Base-by-base conservation (phyloP, 2,329 filamentous ascomycete species). In the Metarhizium brunneum region DNA sequence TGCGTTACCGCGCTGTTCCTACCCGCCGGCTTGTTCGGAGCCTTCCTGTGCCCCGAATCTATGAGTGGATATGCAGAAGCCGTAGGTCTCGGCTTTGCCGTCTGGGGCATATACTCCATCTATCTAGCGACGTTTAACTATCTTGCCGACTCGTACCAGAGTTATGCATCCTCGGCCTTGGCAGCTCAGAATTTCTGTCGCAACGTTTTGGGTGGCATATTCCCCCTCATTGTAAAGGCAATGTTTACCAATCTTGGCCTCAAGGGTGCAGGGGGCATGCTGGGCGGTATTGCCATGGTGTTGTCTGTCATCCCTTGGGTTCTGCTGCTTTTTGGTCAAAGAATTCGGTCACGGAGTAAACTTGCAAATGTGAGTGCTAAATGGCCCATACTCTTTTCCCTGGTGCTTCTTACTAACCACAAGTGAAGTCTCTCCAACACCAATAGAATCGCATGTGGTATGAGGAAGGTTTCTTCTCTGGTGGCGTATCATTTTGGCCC, bases 101-200 rank as follows among this genome's bases (percentile, higher is more conserved):
- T 88, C 0, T 88, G 92, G 76, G 87, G 92, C 32, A 95, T 96
- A 60, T 92, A 90, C 68, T 86, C 83, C 45, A 84, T 96, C 40
- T 95, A 95, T 66, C 79, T 96, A 1, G 86, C 91, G 2, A 88
- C 90, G 0, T 96, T 96, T 74, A 96, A 96, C 67, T 96, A 95
- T 63, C 78, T 96, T 1, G 90, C 91, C 20, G 92, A 96, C 66
- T 86, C 86, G 1, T 96, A 96, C 69, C 87, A 91, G 66, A 77
- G 81, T 2, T 96, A 92, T 64, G 90, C 92, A 0, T 90, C 86
- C 43, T 94, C 88, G 1, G 91, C 92, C 0, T 74, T 96, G 6
- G 92, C 92, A 0, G 90, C 91, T 1, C 90, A 96, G 73, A 87
- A 83, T 16, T 95, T 89, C 67, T 92, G 89, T 63, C 82, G 92